Evolutionary conservation across 257 asterid genomes (phyloP), one percentile per base, ranked within the genome.

Genomic region (Plantago major): DNA sequence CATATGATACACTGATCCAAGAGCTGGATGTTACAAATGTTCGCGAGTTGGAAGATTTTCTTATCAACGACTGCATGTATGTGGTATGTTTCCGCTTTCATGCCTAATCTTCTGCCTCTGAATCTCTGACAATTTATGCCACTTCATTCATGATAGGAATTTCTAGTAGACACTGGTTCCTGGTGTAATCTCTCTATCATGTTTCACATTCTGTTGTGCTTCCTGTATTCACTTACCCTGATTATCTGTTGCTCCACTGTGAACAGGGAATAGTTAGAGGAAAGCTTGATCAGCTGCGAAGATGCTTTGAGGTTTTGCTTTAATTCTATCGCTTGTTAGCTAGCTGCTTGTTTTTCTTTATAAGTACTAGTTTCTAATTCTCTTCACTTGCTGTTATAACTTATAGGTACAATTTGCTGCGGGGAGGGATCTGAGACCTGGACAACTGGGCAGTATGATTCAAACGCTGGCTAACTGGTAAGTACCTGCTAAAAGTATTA

Each of bases 391-490:
- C 67, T 33, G 8, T 60, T 87, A 17, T 22, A 22, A 22, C 26
- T 22, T 22, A 2, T 76, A 93, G 99, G 97, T 93, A 60, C 99
- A 85, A 81, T 87, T 93, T 77, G 96, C 99, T 10, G 99, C 94
- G 49, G 99, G 97, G 67, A 93, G 99, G 83, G 99, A 89, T 84
- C 95, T 87, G 62, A 85, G 96, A 71, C 97, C 96, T 45, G 95
- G 77, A 58, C 97, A 93, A 60, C 70, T 93, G 68, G 91, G 90
- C 63, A 76, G 75, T 68, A 93, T 93, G 96, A 80, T 82, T 71
- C 74, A 84, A 26, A 82, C 92, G 1, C 74, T 93, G 64, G 73
- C 79, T 7, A 71, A 84, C 64, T 93, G 99, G 97, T 93, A 78
- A 64, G 55, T 67, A 43, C 54, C 37, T 73, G 44, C 33, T 53